phyloP scores from a whole-genome alignment of 1,284 basidiomycete species.

The Ustilago esculenta region DNA sequence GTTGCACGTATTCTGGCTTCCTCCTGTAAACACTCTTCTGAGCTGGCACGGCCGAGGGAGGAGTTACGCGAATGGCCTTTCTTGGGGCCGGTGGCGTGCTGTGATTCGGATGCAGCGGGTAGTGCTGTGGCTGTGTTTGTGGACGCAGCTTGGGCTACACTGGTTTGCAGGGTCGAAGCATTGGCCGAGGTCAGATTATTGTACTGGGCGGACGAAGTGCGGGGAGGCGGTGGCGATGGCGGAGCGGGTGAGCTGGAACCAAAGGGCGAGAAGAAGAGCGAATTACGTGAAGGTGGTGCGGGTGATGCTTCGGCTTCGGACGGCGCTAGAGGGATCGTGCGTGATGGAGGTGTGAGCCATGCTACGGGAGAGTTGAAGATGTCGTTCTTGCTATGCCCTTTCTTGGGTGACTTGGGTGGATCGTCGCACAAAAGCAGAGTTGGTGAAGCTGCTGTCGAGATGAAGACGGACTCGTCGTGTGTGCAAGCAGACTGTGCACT shows the following conservation, averaged over 20 bases:
- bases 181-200: background rate
- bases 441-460: constrained; percentile 2
- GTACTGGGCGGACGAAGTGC: background rate
- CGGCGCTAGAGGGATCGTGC: constrained; percentile 2
- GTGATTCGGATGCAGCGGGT: constrained; percentile 3
- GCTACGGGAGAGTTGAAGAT: constrained; percentile 49
- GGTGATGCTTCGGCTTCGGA: background rate
- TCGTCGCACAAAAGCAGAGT: background rate
- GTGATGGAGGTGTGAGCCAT: constrained; percentile 44
- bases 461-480: background rate
- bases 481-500: background rate
- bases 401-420: constrained; percentile 4
- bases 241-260: constrained; percentile 15
- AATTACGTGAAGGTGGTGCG: constrained; percentile 31
- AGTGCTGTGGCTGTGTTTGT: background rate
- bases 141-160: background rate
- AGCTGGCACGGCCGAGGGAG: constrained; percentile 53
- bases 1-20: constrained; percentile 49
- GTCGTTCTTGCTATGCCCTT: constrained; percentile 47
- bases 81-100: constrained; percentile 11
- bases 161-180: background rate
- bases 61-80: constrained; percentile 44
- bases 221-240: constrained; percentile 24
- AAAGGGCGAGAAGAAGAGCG: constrained; percentile 40
- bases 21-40: constrained; percentile 57